Conservation (phyloP, 2,329 filamentous ascomycete species). For the Aureobasidium uvarum region DNA sequence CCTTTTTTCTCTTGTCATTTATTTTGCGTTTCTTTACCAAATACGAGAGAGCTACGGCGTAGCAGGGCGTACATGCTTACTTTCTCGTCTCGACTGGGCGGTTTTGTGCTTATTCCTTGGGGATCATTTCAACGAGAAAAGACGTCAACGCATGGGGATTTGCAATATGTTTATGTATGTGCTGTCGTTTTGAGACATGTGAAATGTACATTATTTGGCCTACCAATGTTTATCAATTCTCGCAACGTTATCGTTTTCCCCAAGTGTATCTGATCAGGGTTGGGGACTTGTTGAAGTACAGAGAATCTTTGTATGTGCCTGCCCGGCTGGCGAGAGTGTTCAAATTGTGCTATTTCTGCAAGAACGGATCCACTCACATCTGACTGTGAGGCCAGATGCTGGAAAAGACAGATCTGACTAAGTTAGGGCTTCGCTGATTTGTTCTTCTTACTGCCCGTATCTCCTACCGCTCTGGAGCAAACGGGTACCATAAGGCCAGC, state of each 20-base stretch:
- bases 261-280: neutral
- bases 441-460: no score
- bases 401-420: no score
- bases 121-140: constrained; percentile 4
- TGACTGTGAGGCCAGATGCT: no score
- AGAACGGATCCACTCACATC: no score
- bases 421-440: no score
- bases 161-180: neutral
- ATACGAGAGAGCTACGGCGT: neutral
- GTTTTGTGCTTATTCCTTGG: neutral
- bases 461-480: no score
- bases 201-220: constrained; percentile 3
- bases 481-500: no score
- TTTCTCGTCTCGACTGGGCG: neutral
- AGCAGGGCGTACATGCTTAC: neutral
- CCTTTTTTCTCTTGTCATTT: neutral
- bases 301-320: no score
- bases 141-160: neutral
- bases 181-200: neutral
- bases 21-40: neutral
- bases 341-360: no score
- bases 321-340: no score
- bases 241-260: neutral
- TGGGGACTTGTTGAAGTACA: neutral
- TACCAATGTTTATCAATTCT: neutral